Conservation (phyloP, 208 protist genomes). For the Crithidia expoeki region DNA sequence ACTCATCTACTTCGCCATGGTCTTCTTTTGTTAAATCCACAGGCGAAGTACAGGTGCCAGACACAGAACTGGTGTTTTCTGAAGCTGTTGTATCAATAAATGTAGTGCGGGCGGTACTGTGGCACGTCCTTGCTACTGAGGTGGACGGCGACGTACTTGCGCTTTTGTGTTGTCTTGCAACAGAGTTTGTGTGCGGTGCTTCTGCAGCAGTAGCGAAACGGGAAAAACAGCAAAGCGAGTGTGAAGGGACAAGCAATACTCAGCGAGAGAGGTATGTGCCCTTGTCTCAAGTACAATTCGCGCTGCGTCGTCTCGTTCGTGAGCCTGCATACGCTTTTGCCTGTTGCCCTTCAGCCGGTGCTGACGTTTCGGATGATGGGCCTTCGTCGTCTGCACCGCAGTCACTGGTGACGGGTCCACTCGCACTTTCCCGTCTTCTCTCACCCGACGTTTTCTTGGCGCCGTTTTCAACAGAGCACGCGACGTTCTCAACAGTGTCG, state of each 20-base stretch:
- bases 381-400: background rate
- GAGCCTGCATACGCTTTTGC: slow-evolving; percentile 12
- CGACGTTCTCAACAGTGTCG: background rate
- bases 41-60: too few species aligned
- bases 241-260: background rate
- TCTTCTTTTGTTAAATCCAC: too few species aligned
- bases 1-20: too few species aligned
- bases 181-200: slow-evolving; percentile 9
- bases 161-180: slow-evolving; percentile 36
- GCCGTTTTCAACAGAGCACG: background rate
- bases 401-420: background rate
- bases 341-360: background rate
- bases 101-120: slow-evolving; percentile 42
- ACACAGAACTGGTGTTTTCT: too few species aligned
- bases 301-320: background rate
- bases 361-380: background rate
- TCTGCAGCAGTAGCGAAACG: background rate
- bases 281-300: background rate
- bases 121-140: slow-evolving; percentile 57
- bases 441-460: slow-evolving; percentile 5
- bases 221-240: background rate
- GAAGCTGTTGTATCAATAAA: background rate
- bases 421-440: slow-evolving; percentile 20
- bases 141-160: slow-evolving; percentile 44
- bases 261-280: background rate